Percentiles rank a stretch among this genome's conserved stretches.
These are phyloP conservation scores for Coemansia sp. DNA, from an alignment of 192 early-diverging fungal species.

Conservation along the genomic window DNA sequence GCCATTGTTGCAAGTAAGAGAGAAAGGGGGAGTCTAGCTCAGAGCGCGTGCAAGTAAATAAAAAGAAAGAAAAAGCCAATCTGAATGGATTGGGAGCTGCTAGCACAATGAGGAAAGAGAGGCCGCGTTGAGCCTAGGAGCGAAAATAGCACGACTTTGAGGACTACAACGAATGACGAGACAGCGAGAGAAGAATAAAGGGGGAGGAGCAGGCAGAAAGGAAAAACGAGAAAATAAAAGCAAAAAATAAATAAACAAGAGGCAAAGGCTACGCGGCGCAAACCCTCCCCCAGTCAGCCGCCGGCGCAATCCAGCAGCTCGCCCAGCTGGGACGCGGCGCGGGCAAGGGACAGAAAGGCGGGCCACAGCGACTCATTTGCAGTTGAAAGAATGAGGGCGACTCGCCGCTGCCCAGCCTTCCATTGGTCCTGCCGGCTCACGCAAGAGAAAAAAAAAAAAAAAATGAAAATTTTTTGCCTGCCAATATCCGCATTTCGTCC, in stretches of 20 bases:
- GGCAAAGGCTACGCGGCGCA: background rate
- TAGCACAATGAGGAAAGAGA: background rate
- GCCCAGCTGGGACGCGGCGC: too few relatives aligned
- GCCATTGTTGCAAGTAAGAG: conserved; percentile 30
- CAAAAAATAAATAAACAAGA: conserved; percentile 3
- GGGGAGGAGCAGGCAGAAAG: background rate
- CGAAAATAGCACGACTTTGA: background rate
- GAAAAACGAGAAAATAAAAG: conserved; percentile 3
- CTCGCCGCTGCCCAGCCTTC: too few relatives aligned
- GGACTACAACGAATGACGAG: background rate
- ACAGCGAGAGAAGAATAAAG: background rate
- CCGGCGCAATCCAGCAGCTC: background rate
- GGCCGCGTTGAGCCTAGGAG: background rate
- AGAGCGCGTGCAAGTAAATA: background rate
- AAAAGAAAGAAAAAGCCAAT: background rate
- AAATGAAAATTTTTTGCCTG: background rate
- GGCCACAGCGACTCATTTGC: too few relatives aligned
- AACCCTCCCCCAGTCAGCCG: background rate
- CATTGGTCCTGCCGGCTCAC: too few relatives aligned
- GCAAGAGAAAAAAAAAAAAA: background rate
- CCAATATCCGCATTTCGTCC: too few relatives aligned
- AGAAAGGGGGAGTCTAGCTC: background rate
- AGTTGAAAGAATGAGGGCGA: background rate
- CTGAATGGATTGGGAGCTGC: conserved; percentile 3
- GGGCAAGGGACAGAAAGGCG: background rate